Base-by-base conservation (phyloP, 2,329 filamentous ascomycete species). In the Pezicula radicicola region DNA sequence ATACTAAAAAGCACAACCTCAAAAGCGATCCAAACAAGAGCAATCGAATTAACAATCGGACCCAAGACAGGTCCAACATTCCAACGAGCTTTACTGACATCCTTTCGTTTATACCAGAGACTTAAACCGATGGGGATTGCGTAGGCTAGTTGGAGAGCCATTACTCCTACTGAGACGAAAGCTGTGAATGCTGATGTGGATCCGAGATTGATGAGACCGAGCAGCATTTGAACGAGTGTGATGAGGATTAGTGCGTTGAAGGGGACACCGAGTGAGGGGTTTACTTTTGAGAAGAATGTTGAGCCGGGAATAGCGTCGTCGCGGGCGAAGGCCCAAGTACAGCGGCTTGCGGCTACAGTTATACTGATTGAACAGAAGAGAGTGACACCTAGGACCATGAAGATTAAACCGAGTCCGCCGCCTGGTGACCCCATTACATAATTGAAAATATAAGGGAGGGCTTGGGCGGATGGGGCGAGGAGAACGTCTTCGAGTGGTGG, bases 71-170 rank as follows among this genome's bases (percentile, higher is more conserved):
- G 63, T 33, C 84, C 74, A 9, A 70, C 70, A 44, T 79, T 75
- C 0, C 87, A 87, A 6, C 90, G 70, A 72, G 83, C 63, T 45
- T 78, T 71, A 5, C 75, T 67, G 1, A 75, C 55, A 67, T 70
- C 46, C 68, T 66, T 83, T 46, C 75, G 81, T 7, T 87, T 78
- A 7, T 87, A 84, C 4, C 84, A 80, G 2, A 88, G 67, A 36
- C 91, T 89, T 58, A 91, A 83, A 0, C 79, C 75, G 44, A 89
- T 81, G 0, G 88, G 89, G 37, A 92, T 88, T 6, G 80, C 88
- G 59, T 92, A 92, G 2, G 85, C 86, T 5, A 91, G 71, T 6
- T 85, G 83, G 0, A 92, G 75, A 1, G 87, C 81, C 7, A 91
- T 86, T 0, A 91, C 87, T 0, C 85, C 87, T 0, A 86, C 81